A percentile compares a stretch with the other conserved stretches of the same genome.
phyloP scores from a whole-genome alignment of 2,329 filamentous ascomycete species.

The Westerdykella aurantiaca region DNA sequence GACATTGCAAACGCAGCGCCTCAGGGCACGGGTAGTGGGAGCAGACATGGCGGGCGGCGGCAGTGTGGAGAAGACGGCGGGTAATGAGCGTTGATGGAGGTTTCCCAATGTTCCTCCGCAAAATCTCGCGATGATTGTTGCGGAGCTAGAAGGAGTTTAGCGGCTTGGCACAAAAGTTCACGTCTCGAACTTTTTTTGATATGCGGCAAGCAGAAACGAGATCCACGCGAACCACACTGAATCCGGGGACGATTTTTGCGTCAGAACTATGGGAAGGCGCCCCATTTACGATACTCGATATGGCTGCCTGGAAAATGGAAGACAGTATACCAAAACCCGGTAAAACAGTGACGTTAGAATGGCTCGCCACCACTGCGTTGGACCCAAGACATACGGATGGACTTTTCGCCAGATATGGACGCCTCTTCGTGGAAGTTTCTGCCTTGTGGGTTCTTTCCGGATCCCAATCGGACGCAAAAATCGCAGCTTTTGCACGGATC shows the following conservation, averaged over 20 bases:
- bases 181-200: slow-evolving; percentile 16
- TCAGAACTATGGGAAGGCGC: slow-evolving; percentile 35
- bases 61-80: slow-evolving; percentile 11
- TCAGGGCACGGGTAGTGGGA: slow-evolving; percentile 40
- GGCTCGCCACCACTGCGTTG: slow-evolving; percentile 42
- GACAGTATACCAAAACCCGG: slow-evolving; percentile 11
- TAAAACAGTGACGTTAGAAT: slow-evolving; percentile 24
- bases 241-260: slow-evolving; percentile 15
- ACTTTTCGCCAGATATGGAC: slow-evolving; percentile 69
- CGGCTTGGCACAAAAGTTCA: slow-evolving; percentile 16
- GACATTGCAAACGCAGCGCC: slow-evolving; percentile 40
- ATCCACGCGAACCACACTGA: not conserved
- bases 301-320: slow-evolving; percentile 14
- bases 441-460: slow-evolving; percentile 64
- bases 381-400: slow-evolving; percentile 63
- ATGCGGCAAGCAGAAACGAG: not conserved
- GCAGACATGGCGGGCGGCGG: slow-evolving; percentile 38
- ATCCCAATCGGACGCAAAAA: slow-evolving; percentile 33
- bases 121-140: slow-evolving; percentile 25
- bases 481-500: slow-evolving; percentile 72
- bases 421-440: slow-evolving; percentile 73
- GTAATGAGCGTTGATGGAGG: slow-evolving; percentile 9
- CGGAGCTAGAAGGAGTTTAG: slow-evolving; percentile 19
- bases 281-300: slow-evolving; percentile 11
- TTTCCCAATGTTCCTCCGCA: slow-evolving; percentile 6